Conservation (phyloP, 176 grass and related monocot species). For the barley (Hordeum vulgare) region MorexV3_pseudomolecules_assembly NC_058518.1:482911077-482911576, state of each 20-base stretch:
- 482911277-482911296: background rate
- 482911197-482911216: background rate
- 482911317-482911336: background rate
- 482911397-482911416: too few species aligned
- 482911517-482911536: constrained; percentile 31
- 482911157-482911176: background rate
- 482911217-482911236: background rate
- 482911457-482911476: background rate
- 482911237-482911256: background rate
- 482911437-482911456: background rate
- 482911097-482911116: constrained; percentile 16
- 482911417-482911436: background rate
- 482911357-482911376: background rate
- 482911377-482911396: background rate
- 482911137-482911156: constrained; percentile 51
- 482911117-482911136: constrained; percentile 36
- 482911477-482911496: constrained; percentile 48
- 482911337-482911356: background rate
- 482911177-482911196: background rate
- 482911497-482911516: constrained; percentile 58
- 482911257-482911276: background rate
- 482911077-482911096: too few species aligned
- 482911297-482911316: background rate
- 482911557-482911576: constrained; percentile 51
- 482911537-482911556: constrained; percentile 47